These are phyloP conservation scores for Begonia loranthoides DNA, from an alignment of 306 rosid species.

Conservation along the genomic window DNA sequence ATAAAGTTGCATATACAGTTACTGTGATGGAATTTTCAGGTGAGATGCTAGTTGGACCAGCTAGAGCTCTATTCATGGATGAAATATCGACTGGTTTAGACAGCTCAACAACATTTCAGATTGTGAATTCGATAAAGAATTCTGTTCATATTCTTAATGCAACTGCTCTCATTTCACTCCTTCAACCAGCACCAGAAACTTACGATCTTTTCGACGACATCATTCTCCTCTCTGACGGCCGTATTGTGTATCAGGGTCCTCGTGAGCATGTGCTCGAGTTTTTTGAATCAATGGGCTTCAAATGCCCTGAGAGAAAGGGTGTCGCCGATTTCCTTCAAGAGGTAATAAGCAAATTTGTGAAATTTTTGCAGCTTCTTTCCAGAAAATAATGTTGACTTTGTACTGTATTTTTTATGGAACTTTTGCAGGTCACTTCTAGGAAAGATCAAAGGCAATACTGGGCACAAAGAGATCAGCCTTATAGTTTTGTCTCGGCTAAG, in stretches of 20 bases:
- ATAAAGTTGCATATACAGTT: not conserved
- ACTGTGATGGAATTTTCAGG: not conserved
- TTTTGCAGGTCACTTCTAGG: conserved; percentile 28
- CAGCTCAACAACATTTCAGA: conserved; percentile 12
- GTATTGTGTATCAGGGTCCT: conserved; percentile 11
- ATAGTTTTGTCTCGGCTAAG: conserved; percentile 13
- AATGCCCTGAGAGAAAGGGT: conserved; percentile 11
- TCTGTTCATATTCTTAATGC: conserved; percentile 9
- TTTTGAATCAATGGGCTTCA: conserved; percentile 10
- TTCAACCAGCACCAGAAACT: conserved; percentile 15
- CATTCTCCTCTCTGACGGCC: conserved; percentile 6
- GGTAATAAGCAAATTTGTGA: not conserved
- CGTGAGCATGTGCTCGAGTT: conserved; percentile 8
- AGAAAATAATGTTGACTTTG: conserved; percentile 5
- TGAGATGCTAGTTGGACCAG: conserved; percentile 12
- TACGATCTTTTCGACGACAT: conserved; percentile 13
- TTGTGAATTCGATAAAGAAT: conserved; percentile 12
- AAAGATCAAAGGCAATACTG: conserved; percentile 42
- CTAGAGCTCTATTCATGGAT: conserved; percentile 9
- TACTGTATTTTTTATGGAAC: not conserved
- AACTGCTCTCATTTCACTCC: conserved; percentile 9
- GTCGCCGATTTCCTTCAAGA: conserved; percentile 15
- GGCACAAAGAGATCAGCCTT: conserved; percentile 16
- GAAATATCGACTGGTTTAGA: conserved; percentile 11
- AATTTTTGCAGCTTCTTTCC: conserved; percentile 21